Evolutionary conservation across 495 filamentous ascomycete genomes (phyloP).

Genomic region (Neurospora sp.): DNA sequence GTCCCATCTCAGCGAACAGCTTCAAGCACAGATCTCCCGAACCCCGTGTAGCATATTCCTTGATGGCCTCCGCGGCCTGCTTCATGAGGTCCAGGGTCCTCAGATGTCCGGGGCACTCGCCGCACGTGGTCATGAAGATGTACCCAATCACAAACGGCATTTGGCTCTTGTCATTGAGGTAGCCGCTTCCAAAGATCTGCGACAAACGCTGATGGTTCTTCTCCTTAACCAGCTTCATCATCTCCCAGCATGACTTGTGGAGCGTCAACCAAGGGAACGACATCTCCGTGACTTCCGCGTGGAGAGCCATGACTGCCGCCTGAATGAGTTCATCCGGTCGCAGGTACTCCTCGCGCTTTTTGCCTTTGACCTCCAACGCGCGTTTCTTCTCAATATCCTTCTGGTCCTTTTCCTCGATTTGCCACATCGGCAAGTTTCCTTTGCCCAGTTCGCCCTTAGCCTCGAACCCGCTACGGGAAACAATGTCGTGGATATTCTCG

Average conservation of each 20-base stretch:
- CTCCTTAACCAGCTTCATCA: slow-evolving; percentile 23
- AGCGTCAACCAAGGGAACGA: slow-evolving; percentile 26
- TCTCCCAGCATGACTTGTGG: slow-evolving; percentile 29
- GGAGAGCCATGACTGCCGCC: slow-evolving; percentile 8
- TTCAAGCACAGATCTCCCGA: neutral
- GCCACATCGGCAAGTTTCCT: neutral
- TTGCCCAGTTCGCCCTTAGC: neutral
- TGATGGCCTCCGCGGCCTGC: neutral
- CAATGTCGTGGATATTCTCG: slow-evolving; percentile 16
- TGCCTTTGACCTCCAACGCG: neutral
- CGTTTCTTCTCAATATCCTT: neutral
- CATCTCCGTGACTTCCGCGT: slow-evolving; percentile 21
- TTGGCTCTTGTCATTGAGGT: slow-evolving; percentile 27
- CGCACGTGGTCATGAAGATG: slow-evolving; percentile 22
- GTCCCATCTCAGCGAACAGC: neutral
- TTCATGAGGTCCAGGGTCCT: neutral
- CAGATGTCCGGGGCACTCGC: neutral
- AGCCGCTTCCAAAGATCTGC: slow-evolving; percentile 20
- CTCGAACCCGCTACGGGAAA: slow-evolving; percentile 16
- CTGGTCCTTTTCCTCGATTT: neutral
- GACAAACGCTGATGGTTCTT: slow-evolving; percentile 17
- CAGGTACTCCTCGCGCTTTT: neutral
- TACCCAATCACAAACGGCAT: slow-evolving; percentile 32
- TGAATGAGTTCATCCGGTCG: slow-evolving; percentile 8
- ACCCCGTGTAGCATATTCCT: neutral